A percentile compares a stretch with the other conserved stretches of the same genome.
phyloP scores from a whole-genome alignment of 495 filamentous ascomycete genomes.

The Sabuloglossum arenarium region DNA sequence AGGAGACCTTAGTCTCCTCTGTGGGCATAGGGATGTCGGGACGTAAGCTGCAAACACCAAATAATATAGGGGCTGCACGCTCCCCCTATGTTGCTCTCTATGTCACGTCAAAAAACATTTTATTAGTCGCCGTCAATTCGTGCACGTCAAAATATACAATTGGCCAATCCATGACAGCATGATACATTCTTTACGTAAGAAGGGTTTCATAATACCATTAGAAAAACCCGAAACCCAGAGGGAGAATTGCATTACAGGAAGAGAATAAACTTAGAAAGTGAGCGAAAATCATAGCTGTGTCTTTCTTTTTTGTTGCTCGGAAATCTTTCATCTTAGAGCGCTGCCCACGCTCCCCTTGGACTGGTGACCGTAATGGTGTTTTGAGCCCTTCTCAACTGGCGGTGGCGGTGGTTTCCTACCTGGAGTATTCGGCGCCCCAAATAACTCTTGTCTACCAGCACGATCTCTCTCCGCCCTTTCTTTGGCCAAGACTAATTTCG shows the following conservation, averaged over 20 bases:
- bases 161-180: background rate
- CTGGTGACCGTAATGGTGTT: constrained; percentile 8
- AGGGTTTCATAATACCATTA: background rate
- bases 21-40: too few species aligned
- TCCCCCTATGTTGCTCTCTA: too few species aligned
- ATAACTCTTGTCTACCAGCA: constrained; percentile 6
- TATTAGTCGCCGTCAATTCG: too few species aligned
- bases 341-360: constrained; percentile 2
- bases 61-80: too few species aligned
- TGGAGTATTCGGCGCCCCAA: constrained; percentile 5
- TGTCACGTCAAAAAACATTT: too few species aligned
- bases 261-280: background rate
- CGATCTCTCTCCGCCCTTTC: constrained; percentile 13
- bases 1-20: too few species aligned
- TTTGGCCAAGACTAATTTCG: constrained; percentile 53
- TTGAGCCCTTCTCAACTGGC: constrained; percentile 11
- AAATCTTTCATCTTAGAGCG: background rate
- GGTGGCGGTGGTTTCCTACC: constrained; percentile 10
- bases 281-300: background rate
- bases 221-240: background rate
- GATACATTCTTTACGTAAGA: background rate
- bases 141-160: background rate
- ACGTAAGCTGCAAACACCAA: too few species aligned
- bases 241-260: background rate
- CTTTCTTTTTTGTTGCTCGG: background rate